Evolutionary conservation across 139 green algal genomes (phyloP).

Genomic region (Diplosphaera chodatii): DNA sequence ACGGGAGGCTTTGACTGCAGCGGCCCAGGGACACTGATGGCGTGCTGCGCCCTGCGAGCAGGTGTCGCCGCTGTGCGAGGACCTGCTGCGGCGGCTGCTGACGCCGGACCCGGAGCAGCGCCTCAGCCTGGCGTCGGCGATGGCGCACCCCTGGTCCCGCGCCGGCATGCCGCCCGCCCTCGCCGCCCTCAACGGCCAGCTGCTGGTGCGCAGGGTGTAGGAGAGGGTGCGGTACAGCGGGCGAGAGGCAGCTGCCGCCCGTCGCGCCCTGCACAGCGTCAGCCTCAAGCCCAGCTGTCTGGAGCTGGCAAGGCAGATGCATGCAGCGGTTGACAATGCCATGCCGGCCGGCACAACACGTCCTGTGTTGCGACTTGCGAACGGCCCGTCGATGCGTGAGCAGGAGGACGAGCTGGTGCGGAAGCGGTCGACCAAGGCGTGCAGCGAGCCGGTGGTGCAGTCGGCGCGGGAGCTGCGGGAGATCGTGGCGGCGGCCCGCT

Average conservation of each 20-base stretch:
- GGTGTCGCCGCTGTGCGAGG: constrained; percentile 11
- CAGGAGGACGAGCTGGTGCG: too few relatives aligned
- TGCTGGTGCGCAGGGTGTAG: not conserved
- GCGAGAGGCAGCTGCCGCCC: too few relatives aligned
- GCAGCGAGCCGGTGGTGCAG: not conserved
- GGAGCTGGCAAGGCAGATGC: too few relatives aligned
- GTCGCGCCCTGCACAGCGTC: too few relatives aligned
- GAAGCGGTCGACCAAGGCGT: not conserved
- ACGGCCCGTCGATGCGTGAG: too few relatives aligned
- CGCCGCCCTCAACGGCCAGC: not conserved
- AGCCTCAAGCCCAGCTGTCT: too few relatives aligned
- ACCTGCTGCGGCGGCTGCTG: constrained; percentile 52
- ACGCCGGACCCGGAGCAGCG: constrained; percentile 51
- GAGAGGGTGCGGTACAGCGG: too few relatives aligned
- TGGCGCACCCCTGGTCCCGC: constrained; percentile 40
- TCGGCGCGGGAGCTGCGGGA: not conserved
- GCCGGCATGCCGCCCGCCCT: not conserved
- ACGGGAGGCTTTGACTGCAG: too few relatives aligned
- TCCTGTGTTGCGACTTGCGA: too few relatives aligned
- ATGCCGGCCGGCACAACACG: too few relatives aligned
- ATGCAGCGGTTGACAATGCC: too few relatives aligned
- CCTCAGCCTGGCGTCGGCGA: constrained; percentile 24
- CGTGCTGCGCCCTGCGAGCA: not conserved
- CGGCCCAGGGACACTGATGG: too few relatives aligned
- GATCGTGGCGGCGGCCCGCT: not conserved